phyloP scores from a whole-genome alignment of 257 asterid genomes.

The Linderniella brevidens region DNA sequence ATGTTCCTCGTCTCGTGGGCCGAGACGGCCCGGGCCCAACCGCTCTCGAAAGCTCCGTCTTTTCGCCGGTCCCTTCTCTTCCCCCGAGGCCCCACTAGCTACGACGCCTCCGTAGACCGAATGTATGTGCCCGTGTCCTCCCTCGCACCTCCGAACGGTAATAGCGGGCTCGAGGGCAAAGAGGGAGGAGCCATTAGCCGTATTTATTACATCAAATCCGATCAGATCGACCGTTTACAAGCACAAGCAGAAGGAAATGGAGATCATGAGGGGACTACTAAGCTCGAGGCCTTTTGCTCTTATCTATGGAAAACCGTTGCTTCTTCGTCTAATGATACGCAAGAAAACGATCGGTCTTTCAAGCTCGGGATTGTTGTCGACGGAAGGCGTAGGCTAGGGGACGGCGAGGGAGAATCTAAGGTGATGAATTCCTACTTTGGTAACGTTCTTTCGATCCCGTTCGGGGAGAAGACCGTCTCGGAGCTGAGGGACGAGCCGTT shows the following conservation, averaged over 20 bases:
- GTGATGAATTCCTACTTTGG: conserved; percentile 26
- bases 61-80: conserved; percentile 45
- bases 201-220: conserved; percentile 34
- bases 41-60: conserved; percentile 28
- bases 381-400: conserved; percentile 33
- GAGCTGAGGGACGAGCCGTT: conserved; percentile 24
- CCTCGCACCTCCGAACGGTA: conserved; percentile 9
- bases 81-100: conserved; percentile 29
- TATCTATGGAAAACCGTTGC: conserved; percentile 51
- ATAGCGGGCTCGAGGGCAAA: background rate
- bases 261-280: conserved; percentile 4
- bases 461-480: conserved; percentile 25
- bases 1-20: conserved; percentile 62
- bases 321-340: conserved; percentile 6
- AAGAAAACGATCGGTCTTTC: conserved; percentile 10
- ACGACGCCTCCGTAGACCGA: conserved; percentile 16
- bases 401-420: conserved; percentile 13
- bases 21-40: conserved; percentile 29
- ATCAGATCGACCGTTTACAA: conserved; percentile 24
- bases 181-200: conserved; percentile 26
- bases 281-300: conserved; percentile 48
- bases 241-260: conserved; percentile 18
- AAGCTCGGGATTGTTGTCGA: conserved; percentile 53
- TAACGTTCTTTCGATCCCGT: conserved; percentile 51
- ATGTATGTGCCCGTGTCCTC: conserved; percentile 21